Conservation (phyloP, 2,329 filamentous ascomycete species). For the Monosporascus sp. region DNA sequence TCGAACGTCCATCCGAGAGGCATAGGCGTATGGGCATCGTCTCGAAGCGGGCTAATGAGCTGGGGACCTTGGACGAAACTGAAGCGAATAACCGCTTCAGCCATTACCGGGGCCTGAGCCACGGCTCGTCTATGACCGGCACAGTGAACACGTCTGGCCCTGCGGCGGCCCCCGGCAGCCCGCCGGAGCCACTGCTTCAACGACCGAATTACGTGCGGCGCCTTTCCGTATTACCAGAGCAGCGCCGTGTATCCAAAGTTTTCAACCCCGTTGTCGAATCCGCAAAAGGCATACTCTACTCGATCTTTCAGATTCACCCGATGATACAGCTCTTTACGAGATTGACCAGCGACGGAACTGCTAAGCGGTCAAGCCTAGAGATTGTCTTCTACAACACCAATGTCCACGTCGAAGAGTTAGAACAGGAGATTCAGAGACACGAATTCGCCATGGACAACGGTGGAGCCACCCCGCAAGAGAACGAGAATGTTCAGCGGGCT, state of each 20-base stretch:
- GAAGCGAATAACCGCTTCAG: conserved; percentile 61
- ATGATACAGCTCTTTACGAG: conserved; percentile 62
- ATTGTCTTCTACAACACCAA: conserved; percentile 65
- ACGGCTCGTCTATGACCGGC: conserved; percentile 63
- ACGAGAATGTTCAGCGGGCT: conserved; percentile 59
- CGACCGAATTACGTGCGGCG: conserved; percentile 59
- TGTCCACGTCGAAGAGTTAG: conserved; percentile 60
- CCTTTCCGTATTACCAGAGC: conserved; percentile 58
- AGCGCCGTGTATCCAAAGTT: conserved; percentile 56
- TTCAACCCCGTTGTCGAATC: conserved; percentile 59
- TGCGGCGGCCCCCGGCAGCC: conserved; percentile 48
- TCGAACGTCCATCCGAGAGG: conserved; percentile 49
- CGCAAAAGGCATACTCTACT: conserved; percentile 62
- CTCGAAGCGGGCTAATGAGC: conserved; percentile 53
- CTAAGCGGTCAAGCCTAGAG: conserved; percentile 59
- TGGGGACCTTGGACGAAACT: conserved; percentile 58
- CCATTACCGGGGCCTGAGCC: conserved; percentile 61
- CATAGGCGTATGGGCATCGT: conserved; percentile 61
- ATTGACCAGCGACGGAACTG: conserved; percentile 54
- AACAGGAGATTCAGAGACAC: conserved; percentile 59
- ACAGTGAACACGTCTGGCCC: conserved; percentile 29
- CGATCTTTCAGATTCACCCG: conserved; percentile 63
- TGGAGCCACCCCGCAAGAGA: conserved; percentile 46
- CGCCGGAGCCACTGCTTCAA: conserved; percentile 51
- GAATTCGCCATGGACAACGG: conserved; percentile 47